Base-by-base conservation (phyloP, 1,284 basidiomycete genomes). In the Tilletia horrida region DNA sequence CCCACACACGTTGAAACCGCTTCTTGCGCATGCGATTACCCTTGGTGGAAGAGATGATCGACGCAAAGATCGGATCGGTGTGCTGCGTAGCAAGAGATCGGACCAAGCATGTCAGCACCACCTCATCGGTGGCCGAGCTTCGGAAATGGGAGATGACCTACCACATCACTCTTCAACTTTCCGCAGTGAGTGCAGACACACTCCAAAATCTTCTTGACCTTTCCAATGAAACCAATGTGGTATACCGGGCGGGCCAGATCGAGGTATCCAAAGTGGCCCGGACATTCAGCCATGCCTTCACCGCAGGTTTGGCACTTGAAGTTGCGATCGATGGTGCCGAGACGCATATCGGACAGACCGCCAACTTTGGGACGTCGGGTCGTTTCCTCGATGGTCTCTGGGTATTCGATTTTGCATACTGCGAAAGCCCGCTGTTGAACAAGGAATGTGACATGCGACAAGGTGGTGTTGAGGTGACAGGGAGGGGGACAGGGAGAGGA, bases 231-330 rank as follows among this genome's bases (percentile, higher is more conserved):
- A 64, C 96, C 93, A 82, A 93, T 91, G 83, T 93, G 95, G 82
- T 94, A 98, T 40, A 97, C 93, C 18, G 95, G 94, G 75, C 92
- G 87, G 62, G 93, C 93, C 76, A 99, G 86, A 85, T 99, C 96
- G 78, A 98, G 94, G 84, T 98, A 93, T 68, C 94, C 95, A 84
- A 98, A 99, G 84, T 98, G 96, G 66, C 96, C 96, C 40, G 96
- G 95, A 84, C 81, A 82, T 48, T 82, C 80, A 3, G 76, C 76
- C 73, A 80, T 79, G 62, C 94, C 76, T 70, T 95, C 86, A 79
- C 93, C 93, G 84, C 96, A 98, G 29, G 96, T 98, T 85, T 97
- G 93, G 83, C 96, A 98, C 86, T 98, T 98, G 86, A 96, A 97
- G 84, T 97, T 97, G 73, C 96, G 88, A 85, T 98, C 95, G 83